These are phyloP conservation scores for Lipomyces oligophaga DNA, from an alignment of 805 yeast species.

Conservation along the genomic window DNA sequence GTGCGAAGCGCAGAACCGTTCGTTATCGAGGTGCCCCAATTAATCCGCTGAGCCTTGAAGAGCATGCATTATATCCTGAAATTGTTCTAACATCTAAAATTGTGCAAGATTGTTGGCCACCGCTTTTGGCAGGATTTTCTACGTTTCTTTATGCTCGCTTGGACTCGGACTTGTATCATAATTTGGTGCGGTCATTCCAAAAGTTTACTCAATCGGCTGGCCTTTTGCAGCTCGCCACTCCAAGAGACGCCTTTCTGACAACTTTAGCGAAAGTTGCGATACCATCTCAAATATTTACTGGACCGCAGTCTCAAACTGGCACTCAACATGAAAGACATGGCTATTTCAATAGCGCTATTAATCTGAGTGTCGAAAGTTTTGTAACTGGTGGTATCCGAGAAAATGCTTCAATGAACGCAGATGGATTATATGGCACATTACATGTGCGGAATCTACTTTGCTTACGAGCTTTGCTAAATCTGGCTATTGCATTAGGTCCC, in stretches of 20 bases:
- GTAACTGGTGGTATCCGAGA: constrained; percentile 2
- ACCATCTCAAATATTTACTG: constrained; percentile 28
- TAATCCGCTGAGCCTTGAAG: constrained; percentile 26
- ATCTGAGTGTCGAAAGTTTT: constrained; percentile 21
- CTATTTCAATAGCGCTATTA: constrained; percentile 25
- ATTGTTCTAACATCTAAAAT: constrained; percentile 23
- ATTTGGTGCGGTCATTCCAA: constrained; percentile 68
- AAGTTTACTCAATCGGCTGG: constrained; percentile 81
- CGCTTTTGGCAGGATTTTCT: constrained; percentile 46
- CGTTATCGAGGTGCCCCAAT: constrained; percentile 27
- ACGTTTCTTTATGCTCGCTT: constrained; percentile 60
- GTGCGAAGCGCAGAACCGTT: constrained; percentile 9
- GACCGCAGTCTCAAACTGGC: constrained; percentile 6
- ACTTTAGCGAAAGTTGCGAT: constrained; percentile 36
- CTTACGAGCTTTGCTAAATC: constrained; percentile 69
- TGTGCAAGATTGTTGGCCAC: constrained; percentile 35
- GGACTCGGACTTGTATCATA: constrained; percentile 67
- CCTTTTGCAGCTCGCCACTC: constrained; percentile 51
- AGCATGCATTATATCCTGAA: constrained; percentile 21
- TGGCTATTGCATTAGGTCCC: constrained; percentile 80
- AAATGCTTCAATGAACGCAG: neutral
- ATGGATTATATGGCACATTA: constrained; percentile 32
- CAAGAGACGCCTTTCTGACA: constrained; percentile 54
- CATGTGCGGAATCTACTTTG: constrained; percentile 70
- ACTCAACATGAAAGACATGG: constrained; percentile 21